These are phyloP conservation scores for Diaporthe citrichinensis DNA, from an alignment of 2,329 filamentous ascomycete species.

Conservation along the genomic window DNA sequence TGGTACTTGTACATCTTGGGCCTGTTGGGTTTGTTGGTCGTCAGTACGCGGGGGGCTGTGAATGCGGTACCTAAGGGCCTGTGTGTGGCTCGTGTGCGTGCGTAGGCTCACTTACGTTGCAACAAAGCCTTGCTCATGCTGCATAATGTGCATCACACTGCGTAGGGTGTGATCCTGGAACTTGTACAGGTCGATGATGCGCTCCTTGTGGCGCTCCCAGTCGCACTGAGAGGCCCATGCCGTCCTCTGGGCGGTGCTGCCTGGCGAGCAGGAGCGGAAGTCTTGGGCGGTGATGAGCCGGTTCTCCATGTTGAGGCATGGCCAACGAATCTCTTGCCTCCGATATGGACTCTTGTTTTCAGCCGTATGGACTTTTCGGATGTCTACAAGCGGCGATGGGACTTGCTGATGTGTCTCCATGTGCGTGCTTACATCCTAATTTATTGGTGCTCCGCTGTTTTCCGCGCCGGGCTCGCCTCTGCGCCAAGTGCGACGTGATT, in stretches of 20 bases:
- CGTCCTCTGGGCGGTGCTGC: conserved; percentile 9
- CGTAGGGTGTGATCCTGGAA: conserved; percentile 39
- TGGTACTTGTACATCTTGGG: conserved; percentile 35
- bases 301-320: conserved; percentile 22
- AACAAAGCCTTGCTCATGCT: conserved; percentile 41
- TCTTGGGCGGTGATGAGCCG: conserved; percentile 13
- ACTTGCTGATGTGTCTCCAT: conserved; percentile 6
- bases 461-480: conserved; percentile 5
- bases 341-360: background rate
- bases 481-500: conserved; percentile 23
- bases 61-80: background rate
- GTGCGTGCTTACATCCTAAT: conserved; percentile 11
- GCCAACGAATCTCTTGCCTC: background rate
- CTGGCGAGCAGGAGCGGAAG: background rate
- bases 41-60: conserved; percentile 6
- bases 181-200: conserved; percentile 46
- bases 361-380: background rate
- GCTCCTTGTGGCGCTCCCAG: conserved; percentile 41
- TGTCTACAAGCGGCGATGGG: background rate
- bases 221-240: conserved; percentile 35
- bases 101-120: conserved; percentile 43
- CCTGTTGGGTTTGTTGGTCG: conserved; percentile 5
- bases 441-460: conserved; percentile 14
- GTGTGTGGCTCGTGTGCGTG: background rate
- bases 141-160: conserved; percentile 46